Conservation (phyloP, 192 early-diverging fungal species). For the Entophlyctis luteolus region DNA sequence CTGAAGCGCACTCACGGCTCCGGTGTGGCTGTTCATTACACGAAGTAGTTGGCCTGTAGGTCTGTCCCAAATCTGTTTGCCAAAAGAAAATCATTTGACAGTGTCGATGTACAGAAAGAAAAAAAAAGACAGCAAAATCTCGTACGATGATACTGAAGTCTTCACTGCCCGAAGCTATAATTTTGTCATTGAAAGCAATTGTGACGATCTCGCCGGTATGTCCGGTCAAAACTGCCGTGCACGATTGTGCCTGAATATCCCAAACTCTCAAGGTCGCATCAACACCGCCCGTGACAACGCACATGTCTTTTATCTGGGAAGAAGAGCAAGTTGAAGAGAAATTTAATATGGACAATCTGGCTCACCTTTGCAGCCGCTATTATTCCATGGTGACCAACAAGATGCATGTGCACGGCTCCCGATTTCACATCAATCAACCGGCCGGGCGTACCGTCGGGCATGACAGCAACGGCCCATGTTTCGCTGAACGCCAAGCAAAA, state of each 20-base stretch:
- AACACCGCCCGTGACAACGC: constrained; percentile 40
- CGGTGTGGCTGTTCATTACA: constrained; percentile 33
- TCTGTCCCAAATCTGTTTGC: constrained; percentile 34
- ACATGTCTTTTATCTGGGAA: not conserved
- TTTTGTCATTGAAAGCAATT: constrained; percentile 23
- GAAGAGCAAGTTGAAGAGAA: not conserved
- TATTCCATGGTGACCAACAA: constrained; percentile 38
- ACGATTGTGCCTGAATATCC: constrained; percentile 29
- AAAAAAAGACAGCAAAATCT: too few relatives aligned
- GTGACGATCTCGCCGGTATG: constrained; percentile 40
- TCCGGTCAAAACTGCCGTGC: constrained; percentile 28
- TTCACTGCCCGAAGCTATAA: constrained; percentile 39
- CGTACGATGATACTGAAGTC: constrained; percentile 42
- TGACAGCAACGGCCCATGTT: constrained; percentile 39
- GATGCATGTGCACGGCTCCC: constrained; percentile 22
- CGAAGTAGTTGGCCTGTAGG: constrained; percentile 20
- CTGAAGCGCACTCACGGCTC: constrained; percentile 40
- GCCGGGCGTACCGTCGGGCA: constrained; percentile 31
- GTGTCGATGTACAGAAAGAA: not conserved
- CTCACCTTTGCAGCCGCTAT: constrained; percentile 44
- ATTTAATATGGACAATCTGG: not conserved
- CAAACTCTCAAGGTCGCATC: constrained; percentile 42
- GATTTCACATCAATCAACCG: constrained; percentile 41
- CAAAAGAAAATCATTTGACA: not conserved
- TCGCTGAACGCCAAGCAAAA: constrained; percentile 47